These are phyloP conservation scores for Sporothrix pseudoabietina DNA, from an alignment of 2,329 filamentous ascomycete species.

Conservation along the genomic window DNA sequence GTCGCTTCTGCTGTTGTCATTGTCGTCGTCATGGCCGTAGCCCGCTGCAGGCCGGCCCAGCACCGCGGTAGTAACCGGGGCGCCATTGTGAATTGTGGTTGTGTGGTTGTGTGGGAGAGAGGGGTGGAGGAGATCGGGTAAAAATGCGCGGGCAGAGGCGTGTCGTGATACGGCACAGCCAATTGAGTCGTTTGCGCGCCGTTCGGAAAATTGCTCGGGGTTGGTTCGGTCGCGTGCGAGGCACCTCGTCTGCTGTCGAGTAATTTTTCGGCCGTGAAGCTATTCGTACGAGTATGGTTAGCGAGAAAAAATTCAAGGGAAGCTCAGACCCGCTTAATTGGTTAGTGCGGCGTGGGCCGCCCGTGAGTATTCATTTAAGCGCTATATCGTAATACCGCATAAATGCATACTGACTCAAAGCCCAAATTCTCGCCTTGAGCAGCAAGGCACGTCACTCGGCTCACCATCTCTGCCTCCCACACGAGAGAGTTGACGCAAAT, in stretches of 20 bases:
- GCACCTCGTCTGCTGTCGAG: conserved; percentile 11
- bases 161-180: background rate
- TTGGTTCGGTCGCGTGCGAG: conserved; percentile 10
- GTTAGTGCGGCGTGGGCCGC: background rate
- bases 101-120: conserved; percentile 8
- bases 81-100: conserved; percentile 37
- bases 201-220: background rate
- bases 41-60: conserved; percentile 33
- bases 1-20: background rate
- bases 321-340: conserved; percentile 19
- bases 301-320: conserved; percentile 26
- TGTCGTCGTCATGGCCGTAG: conserved; percentile 18
- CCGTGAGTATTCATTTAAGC: background rate
- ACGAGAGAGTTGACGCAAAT: background rate
- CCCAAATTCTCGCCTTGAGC: conserved; percentile 10
- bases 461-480: background rate
- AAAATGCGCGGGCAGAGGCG: background rate
- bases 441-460: background rate
- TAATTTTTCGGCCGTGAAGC: conserved; percentile 22
- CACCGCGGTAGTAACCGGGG: conserved; percentile 43
- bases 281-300: conserved; percentile 7
- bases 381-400: background rate
- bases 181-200: conserved; percentile 21
- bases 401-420: background rate
- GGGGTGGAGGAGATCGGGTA: background rate